A percentile compares a stretch with the other conserved stretches of the same genome.
Conservation (phyloP, 108 stramenopile species). For the Cyclotella sp. region DNA sequence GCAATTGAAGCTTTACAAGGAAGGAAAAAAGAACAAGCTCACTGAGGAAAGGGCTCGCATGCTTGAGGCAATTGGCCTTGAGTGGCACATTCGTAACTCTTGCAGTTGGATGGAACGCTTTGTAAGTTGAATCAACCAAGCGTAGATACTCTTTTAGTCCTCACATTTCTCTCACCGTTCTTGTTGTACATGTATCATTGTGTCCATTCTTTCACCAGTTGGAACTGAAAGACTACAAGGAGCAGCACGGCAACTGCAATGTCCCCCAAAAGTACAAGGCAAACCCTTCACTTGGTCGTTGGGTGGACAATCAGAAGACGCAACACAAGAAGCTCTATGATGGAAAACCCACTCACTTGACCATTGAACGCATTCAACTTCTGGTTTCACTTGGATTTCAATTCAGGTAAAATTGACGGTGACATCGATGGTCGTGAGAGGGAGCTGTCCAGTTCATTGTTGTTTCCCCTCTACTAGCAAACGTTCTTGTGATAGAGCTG, state of each 20-base stretch:
- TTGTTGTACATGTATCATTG: not conserved
- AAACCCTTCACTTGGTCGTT: slow-evolving; percentile 45
- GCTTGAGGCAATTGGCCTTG: slow-evolving; percentile 40
- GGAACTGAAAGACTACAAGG: slow-evolving; percentile 44
- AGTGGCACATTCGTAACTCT: slow-evolving; percentile 36
- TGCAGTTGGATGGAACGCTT: slow-evolving; percentile 48
- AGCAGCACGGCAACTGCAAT: slow-evolving; percentile 44
- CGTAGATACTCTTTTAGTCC: not conserved
- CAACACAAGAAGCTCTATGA: slow-evolving; percentile 51
- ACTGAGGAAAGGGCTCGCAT: slow-evolving; percentile 31
- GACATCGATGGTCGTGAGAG: too few relatives aligned
- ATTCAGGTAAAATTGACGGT: slow-evolving; percentile 15
- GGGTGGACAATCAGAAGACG: slow-evolving; percentile 55
- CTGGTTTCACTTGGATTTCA: slow-evolving; percentile 29
- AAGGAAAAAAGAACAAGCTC: slow-evolving; percentile 59
- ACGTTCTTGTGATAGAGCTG: too few relatives aligned
- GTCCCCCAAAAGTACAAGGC: slow-evolving; percentile 51
- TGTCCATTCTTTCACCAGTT: not conserved
- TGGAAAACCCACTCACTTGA: slow-evolving; percentile 48
- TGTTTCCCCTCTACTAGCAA: too few relatives aligned
- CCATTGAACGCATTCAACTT: slow-evolving; percentile 50
- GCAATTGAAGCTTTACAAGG: slow-evolving; percentile 43
- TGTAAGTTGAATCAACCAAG: slow-evolving; percentile 3
- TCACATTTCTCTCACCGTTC: not conserved
- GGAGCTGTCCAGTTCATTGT: too few relatives aligned